Conservation (phyloP, 73 alveolate species). For the Paramecium primaurelia region DNA sequence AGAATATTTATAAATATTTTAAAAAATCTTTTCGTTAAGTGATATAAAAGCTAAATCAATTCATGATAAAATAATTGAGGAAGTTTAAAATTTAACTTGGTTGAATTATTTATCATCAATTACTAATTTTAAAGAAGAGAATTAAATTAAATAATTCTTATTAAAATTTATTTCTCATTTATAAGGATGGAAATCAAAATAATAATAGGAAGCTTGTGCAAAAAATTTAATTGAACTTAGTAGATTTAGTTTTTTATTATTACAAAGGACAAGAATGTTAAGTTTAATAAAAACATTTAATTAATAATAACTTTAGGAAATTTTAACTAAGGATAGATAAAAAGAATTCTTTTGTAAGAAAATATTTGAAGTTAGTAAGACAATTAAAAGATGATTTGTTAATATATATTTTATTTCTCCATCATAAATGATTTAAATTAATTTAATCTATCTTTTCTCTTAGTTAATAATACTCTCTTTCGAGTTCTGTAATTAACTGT, state of each 20-base stretch:
- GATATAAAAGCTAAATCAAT: background rate
- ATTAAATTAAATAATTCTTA: background rate
- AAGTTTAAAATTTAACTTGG: background rate
- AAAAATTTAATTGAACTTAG: background rate
- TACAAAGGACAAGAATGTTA: background rate
- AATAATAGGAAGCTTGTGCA: background rate
- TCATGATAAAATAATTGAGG: background rate
- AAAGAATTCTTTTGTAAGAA: background rate
- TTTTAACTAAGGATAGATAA: background rate
- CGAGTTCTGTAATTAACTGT: background rate
- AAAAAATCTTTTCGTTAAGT: background rate
- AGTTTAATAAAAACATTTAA: background rate
- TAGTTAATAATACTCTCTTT: background rate
- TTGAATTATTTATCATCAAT: background rate
- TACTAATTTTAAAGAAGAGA: background rate
- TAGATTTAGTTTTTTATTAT: background rate
- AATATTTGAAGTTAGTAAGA: background rate
- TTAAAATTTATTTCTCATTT: background rate
- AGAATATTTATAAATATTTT: background rate
- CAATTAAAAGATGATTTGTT: background rate
- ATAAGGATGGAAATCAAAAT: background rate
- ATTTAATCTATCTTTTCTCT: conserved; percentile 1
- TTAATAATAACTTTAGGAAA: background rate
- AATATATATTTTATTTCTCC: background rate
- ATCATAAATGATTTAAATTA: background rate